phyloP scores from a whole-genome alignment of 495 filamentous ascomycete species.

The Evernia prunastri region DNA sequence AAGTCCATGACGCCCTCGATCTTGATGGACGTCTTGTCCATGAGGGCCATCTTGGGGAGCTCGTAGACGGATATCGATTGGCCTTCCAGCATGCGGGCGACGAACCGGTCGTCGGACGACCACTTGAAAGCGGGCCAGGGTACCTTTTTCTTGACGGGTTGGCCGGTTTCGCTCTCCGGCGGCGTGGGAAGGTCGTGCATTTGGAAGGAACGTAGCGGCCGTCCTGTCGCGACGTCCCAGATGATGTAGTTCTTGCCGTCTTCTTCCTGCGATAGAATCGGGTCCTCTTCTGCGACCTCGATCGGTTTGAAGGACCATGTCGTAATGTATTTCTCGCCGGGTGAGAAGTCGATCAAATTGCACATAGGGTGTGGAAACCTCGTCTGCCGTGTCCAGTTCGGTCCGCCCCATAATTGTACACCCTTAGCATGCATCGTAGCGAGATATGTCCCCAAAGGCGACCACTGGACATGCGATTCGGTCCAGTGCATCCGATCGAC shows the following conservation, averaged over 20 bases:
- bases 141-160: constrained; percentile 77
- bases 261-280: constrained; percentile 76
- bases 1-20: constrained; percentile 96
- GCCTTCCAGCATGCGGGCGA: constrained; percentile 81
- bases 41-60: constrained; percentile 79
- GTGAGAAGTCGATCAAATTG: constrained; percentile 93
- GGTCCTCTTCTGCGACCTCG: constrained; percentile 80
- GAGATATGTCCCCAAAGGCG: constrained; percentile 85
- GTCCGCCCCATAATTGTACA: constrained; percentile 93
- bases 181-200: constrained; percentile 68
- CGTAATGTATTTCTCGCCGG: constrained; percentile 83
- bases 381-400: constrained; percentile 80
- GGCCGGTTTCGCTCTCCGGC: constrained; percentile 52
- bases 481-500: constrained; percentile 94
- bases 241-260: constrained; percentile 99
- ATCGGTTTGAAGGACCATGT: constrained; percentile 95
- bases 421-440: constrained; percentile 92
- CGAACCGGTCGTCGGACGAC: constrained; percentile 95
- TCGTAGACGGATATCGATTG: constrained; percentile 93
- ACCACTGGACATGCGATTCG: constrained; percentile 96
- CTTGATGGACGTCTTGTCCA: constrained; percentile 83
- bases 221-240: constrained; percentile 90
- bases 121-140: constrained; percentile 99
- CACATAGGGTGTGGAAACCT: constrained; percentile 92
- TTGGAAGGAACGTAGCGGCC: constrained; percentile 85